Evolutionary conservation across 768 basidiomycete species (phyloP).

Genomic region (Xanthoconium stramineum): DNA sequence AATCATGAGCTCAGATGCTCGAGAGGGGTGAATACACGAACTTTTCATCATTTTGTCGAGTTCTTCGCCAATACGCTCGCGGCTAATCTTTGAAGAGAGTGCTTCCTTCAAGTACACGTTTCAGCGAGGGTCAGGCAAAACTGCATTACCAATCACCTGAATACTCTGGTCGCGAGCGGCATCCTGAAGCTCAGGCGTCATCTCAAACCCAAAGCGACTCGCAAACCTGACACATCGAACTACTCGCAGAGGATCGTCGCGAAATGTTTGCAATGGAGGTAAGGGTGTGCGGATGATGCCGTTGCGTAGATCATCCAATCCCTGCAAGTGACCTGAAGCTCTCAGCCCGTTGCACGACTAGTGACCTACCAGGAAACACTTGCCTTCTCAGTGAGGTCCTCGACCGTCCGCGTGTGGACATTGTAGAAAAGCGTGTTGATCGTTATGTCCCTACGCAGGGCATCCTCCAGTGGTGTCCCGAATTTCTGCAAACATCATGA

Average conservation of each 20-base stretch:
- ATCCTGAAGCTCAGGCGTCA: slow-evolving; percentile 64
- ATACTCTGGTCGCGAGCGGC: slow-evolving; percentile 61
- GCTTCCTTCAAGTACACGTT: slow-evolving; percentile 43
- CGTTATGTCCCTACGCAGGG: slow-evolving; percentile 85
- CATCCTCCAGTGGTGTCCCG: slow-evolving; percentile 91
- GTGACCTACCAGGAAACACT: background rate
- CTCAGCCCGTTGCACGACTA: slow-evolving; percentile 4
- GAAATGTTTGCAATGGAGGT: slow-evolving; percentile 81
- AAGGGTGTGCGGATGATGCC: slow-evolving; percentile 88
- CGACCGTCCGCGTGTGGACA: slow-evolving; percentile 77
- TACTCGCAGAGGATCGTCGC: slow-evolving; percentile 93
- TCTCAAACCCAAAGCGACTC: slow-evolving; percentile 79
- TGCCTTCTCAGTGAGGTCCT: slow-evolving; percentile 84
- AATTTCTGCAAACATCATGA: slow-evolving; percentile 54
- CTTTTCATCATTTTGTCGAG: slow-evolving; percentile 93
- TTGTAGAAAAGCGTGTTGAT: slow-evolving; percentile 98
- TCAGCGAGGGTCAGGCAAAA: background rate
- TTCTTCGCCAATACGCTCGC: slow-evolving; percentile 91
- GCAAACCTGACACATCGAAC: slow-evolving; percentile 89
- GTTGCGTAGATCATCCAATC: slow-evolving; percentile 75
- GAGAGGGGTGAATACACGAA: slow-evolving; percentile 22
- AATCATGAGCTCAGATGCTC: slow-evolving; percentile 1
- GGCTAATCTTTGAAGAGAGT: slow-evolving; percentile 74
- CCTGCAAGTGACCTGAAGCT: slow-evolving; percentile 41
- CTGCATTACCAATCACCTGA: slow-evolving; percentile 43